Percentiles rank a stretch among this genome's conserved stretches.
Evolutionary conservation across 2,329 filamentous ascomycete species (phyloP).

Genomic region (Arthroderma sp.): DNA sequence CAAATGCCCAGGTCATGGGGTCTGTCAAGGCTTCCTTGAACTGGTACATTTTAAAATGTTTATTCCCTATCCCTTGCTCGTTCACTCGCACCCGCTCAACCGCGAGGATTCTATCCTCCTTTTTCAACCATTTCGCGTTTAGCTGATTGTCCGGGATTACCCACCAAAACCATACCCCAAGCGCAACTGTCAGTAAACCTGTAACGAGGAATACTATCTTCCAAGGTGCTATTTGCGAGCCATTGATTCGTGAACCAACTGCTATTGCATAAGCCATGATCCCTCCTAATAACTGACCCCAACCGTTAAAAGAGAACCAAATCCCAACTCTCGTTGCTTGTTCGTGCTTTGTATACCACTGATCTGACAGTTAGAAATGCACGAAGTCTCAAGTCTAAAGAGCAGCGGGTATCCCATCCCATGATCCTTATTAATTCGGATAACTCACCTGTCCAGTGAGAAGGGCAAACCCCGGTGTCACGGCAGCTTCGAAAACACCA

Average conservation of each 20-base stretch:
- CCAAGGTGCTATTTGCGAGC: constrained; percentile 49
- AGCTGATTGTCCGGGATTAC: constrained; percentile 47
- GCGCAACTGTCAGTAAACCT: constrained; percentile 37
- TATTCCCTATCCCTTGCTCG: constrained; percentile 60
- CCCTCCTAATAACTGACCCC: constrained; percentile 51
- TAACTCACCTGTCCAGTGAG: constrained; percentile 38
- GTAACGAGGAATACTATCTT: constrained; percentile 48
- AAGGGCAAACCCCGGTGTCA: constrained; percentile 55
- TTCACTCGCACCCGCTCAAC: constrained; percentile 61
- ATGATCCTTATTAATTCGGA: not conserved
- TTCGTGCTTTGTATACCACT: constrained; percentile 61
- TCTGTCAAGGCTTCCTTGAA: constrained; percentile 45
- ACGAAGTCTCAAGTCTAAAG: not conserved
- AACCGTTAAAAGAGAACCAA: constrained; percentile 58
- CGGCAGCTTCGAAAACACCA: constrained; percentile 54
- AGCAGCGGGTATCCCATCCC: not conserved
- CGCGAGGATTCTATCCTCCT: constrained; percentile 53
- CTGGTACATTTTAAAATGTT: constrained; percentile 56
- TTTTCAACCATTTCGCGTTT: constrained; percentile 49
- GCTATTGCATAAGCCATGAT: constrained; percentile 52
- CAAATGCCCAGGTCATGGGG: constrained; percentile 48
- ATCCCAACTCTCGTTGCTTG: constrained; percentile 50
- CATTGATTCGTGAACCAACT: constrained; percentile 40
- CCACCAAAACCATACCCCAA: constrained; percentile 39
- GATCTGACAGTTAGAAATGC: not conserved